Conservation (phyloP, 2,329 filamentous ascomycete genomes). For the Beauveria scarabaeidicola region DNA sequence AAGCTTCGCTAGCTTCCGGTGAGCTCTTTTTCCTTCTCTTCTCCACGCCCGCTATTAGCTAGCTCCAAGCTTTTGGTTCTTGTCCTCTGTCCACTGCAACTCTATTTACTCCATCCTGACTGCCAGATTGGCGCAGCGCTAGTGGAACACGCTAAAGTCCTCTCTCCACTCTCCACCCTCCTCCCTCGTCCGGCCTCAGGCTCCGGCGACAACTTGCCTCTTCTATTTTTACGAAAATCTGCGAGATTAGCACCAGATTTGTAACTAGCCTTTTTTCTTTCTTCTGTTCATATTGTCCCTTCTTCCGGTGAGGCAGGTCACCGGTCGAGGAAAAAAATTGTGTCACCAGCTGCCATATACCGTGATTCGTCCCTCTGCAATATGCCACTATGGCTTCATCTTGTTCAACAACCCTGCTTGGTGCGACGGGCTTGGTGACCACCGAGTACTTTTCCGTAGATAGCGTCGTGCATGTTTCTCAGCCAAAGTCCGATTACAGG, state of each 20-base stretch:
- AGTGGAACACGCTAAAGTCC: background rate
- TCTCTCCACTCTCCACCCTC: background rate
- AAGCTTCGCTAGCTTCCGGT: background rate
- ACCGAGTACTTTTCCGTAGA: background rate
- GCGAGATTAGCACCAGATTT: too few relatives aligned
- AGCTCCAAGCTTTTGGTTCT: background rate
- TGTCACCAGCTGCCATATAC: too few relatives aligned
- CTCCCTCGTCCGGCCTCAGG: background rate
- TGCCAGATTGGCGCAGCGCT: slow-evolving; percentile 10
- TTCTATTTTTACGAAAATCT: background rate
- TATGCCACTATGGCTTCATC: too few relatives aligned
- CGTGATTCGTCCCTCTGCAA: too few relatives aligned
- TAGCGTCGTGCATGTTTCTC: too few relatives aligned
- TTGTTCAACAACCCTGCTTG: too few relatives aligned
- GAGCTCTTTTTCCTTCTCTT: background rate
- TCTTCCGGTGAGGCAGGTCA: too few relatives aligned
- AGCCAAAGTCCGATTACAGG: too few relatives aligned
- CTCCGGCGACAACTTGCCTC: background rate
- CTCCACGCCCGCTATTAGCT: background rate
- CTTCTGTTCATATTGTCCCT: too few relatives aligned
- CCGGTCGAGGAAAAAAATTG: too few relatives aligned
- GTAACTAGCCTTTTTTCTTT: too few relatives aligned
- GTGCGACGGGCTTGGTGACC: background rate
- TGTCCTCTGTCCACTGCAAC: background rate
- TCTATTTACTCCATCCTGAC: slow-evolving; percentile 2